Evolutionary conservation across 306 rosid species (phyloP).

Genomic region (Aeschynomene evenia): DNA sequence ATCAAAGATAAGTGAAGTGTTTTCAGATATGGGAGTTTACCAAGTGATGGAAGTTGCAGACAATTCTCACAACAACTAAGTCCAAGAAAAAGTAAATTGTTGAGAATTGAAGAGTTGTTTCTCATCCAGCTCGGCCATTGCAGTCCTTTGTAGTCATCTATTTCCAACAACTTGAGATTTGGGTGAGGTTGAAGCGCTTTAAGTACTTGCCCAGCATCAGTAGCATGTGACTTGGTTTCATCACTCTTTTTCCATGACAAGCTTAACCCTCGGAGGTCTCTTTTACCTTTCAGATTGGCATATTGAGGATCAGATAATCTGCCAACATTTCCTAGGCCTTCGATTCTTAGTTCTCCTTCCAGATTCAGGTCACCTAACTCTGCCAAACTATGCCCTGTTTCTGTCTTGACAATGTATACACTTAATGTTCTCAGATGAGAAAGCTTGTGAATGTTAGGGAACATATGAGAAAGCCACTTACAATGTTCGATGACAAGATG

Average conservation of each 20-base stretch:
- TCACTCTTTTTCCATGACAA: background rate
- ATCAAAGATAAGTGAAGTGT: background rate
- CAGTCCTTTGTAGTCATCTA: background rate
- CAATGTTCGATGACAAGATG: background rate
- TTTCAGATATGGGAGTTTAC: background rate
- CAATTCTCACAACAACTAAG: background rate
- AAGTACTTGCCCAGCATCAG: background rate
- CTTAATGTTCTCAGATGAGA: background rate
- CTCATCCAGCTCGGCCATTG: background rate
- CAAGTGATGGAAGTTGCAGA: background rate
- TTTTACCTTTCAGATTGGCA: background rate
- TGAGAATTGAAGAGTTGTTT: background rate
- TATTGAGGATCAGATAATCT: background rate
- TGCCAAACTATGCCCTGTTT: background rate
- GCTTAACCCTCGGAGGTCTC: background rate
- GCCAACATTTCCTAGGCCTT: background rate
- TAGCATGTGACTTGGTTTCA: too few relatives aligned
- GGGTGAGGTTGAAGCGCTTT: background rate
- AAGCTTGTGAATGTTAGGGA: slow-evolving; percentile 5
- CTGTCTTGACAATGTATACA: background rate
- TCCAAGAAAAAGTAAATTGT: background rate
- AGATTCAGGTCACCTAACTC: background rate
- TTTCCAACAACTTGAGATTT: background rate
- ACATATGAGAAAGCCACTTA: background rate
- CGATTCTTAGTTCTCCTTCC: background rate